phyloP scores from a whole-genome alignment of 306 rosid species.

The Lablab purpureus region DNA sequence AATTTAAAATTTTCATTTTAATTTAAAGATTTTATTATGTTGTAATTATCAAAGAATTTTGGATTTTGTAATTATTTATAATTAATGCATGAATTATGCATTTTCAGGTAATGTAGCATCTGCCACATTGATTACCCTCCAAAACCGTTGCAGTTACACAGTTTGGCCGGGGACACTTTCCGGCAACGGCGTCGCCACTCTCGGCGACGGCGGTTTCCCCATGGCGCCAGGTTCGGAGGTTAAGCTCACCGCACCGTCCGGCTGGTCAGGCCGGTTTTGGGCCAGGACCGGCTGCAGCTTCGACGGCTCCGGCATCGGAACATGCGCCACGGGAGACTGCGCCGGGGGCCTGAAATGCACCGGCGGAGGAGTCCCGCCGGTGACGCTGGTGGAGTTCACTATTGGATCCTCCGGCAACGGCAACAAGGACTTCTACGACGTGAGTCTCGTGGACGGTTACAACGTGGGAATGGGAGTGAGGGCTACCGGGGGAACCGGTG shows the following conservation, averaged over 20 bases:
- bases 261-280: slow-evolving; percentile 97
- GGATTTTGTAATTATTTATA: neutral
- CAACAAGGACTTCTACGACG: slow-evolving; percentile 81
- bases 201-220: slow-evolving; percentile 72
- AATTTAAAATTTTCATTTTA: too few relatives aligned
- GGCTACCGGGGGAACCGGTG: slow-evolving; percentile 80
- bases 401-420: slow-evolving; percentile 38
- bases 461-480: slow-evolving; percentile 76
- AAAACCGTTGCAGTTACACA: slow-evolving; percentile 69
- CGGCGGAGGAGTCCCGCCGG: slow-evolving; percentile 72
- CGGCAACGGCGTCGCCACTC: slow-evolving; percentile 62
- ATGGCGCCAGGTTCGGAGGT: slow-evolving; percentile 52
- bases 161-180: slow-evolving; percentile 90
- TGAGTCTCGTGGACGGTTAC: slow-evolving; percentile 93
- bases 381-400: slow-evolving; percentile 76
- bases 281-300: slow-evolving; percentile 78
- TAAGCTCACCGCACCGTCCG: slow-evolving; percentile 62
- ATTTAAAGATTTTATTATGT: neutral
- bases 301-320: slow-evolving; percentile 63
- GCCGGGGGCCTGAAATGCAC: slow-evolving; percentile 61
- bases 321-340: slow-evolving; percentile 74
- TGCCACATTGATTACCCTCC: slow-evolving; percentile 63
- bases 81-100: neutral
- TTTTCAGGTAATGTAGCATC: slow-evolving; percentile 54
- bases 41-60: neutral